Conservation (phyloP, 1,139 yeast species). For the Sugiyamaella pinicola region DNA sequence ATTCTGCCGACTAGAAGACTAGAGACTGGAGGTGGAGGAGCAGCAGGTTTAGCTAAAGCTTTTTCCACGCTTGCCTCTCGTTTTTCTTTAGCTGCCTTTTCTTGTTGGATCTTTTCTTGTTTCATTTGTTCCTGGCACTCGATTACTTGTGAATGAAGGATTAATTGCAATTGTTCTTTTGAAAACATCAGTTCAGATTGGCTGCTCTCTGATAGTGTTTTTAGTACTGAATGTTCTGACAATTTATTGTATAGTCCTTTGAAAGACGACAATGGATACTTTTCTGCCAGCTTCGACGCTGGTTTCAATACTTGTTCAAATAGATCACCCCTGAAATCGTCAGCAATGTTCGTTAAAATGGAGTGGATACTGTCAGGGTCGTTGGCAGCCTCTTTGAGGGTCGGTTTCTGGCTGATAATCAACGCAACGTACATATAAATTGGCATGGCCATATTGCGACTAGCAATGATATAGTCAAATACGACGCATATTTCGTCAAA, state of each 20-base stretch:
- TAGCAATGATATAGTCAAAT: constrained; percentile 65
- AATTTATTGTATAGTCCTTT: constrained; percentile 30
- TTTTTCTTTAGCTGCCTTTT: constrained; percentile 5
- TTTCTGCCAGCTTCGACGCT: constrained; percentile 28
- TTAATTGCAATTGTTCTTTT: neutral
- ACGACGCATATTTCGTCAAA: constrained; percentile 54
- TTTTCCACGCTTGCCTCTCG: constrained; percentile 2
- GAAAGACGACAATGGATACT: constrained; percentile 31
- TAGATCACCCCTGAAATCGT: constrained; percentile 27
- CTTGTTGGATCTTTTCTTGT: constrained; percentile 1
- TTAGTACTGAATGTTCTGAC: constrained; percentile 38
- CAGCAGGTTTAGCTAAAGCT: neutral
- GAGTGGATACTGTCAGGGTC: constrained; percentile 40
- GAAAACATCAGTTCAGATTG: neutral
- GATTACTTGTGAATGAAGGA: constrained; percentile 22
- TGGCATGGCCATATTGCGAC: constrained; percentile 48
- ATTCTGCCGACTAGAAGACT: neutral
- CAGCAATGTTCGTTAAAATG: constrained; percentile 34
- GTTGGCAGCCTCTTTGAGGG: constrained; percentile 42
- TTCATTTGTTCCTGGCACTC: constrained; percentile 20
- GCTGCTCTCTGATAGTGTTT: constrained; percentile 23
- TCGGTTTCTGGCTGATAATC: constrained; percentile 48
- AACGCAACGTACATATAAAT: constrained; percentile 63
- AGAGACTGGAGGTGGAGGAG: constrained; percentile 1
- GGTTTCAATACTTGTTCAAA: constrained; percentile 26